Evolutionary conservation across 768 basidiomycete species (phyloP).

Genomic region (Ramaria sp.): DNA sequence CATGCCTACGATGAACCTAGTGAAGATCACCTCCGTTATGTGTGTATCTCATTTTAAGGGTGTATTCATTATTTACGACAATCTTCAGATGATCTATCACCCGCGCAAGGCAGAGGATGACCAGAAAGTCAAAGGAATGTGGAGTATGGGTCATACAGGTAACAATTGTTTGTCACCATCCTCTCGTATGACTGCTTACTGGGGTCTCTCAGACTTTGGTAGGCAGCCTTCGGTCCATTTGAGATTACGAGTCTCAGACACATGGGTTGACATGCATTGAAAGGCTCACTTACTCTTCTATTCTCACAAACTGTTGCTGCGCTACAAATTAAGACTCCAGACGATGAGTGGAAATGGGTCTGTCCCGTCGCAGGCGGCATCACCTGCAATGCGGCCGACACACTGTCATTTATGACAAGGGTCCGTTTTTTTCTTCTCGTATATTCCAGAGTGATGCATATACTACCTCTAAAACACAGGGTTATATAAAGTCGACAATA

Average conservation of each 20-base stretch:
- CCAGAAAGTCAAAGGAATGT: slow-evolving; percentile 15
- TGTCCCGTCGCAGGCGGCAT: slow-evolving; percentile 23
- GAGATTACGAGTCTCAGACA: background rate
- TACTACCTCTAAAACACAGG: slow-evolving; percentile 12
- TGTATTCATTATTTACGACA: background rate
- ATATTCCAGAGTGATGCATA: background rate
- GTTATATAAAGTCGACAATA: slow-evolving; percentile 25
- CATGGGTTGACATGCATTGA: background rate
- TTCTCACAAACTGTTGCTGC: slow-evolving; percentile 27
- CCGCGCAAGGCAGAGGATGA: slow-evolving; percentile 16
- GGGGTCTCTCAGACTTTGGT: background rate
- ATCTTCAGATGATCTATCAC: slow-evolving; percentile 24
- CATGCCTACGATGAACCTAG: slow-evolving; percentile 19
- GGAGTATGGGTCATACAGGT: slow-evolving; percentile 17
- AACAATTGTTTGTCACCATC: background rate
- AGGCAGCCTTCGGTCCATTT: background rate
- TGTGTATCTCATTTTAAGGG: slow-evolving; percentile 9
- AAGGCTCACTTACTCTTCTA: slow-evolving; percentile 25
- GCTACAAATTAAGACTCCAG: slow-evolving; percentile 27
- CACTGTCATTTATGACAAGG: slow-evolving; percentile 20
- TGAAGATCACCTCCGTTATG: slow-evolving; percentile 25
- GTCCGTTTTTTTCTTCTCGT: background rate
- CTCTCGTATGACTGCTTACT: background rate
- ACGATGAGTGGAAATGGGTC: slow-evolving; percentile 26
- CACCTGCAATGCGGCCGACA: slow-evolving; percentile 22